Evolutionary conservation across 371 early-diverging fungal genomes (phyloP).

Genomic region (Mucor indicus): DNA sequence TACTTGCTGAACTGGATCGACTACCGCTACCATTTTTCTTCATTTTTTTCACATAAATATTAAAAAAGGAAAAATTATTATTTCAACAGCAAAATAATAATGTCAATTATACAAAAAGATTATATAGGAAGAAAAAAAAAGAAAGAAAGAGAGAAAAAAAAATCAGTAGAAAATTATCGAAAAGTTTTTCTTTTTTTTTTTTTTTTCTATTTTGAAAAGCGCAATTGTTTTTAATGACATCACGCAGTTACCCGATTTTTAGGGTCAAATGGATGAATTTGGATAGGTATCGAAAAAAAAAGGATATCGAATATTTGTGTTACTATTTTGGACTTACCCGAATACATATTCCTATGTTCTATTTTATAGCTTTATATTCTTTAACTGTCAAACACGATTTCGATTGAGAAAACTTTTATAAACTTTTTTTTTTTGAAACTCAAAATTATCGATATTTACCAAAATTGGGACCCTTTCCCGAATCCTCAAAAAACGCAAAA

Average conservation of each 20-base stretch:
- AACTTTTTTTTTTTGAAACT: too few relatives aligned
- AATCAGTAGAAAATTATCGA: neutral
- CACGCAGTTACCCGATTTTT: slow-evolving; percentile 2
- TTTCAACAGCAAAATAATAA: neutral
- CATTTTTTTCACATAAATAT: neutral
- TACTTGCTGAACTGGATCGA: slow-evolving; percentile 18
- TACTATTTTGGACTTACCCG: neutral
- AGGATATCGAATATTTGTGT: too few relatives aligned
- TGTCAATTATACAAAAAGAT: neutral
- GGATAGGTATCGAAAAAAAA: neutral
- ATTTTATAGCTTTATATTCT: too few relatives aligned
- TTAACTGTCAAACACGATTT: too few relatives aligned
- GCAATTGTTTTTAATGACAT: slow-evolving; percentile 8
- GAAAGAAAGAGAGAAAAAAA: neutral
- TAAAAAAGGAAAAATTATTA: slow-evolving; percentile 3
- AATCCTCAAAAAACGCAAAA: too few relatives aligned
- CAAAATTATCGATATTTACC: too few relatives aligned
- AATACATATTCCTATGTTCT: too few relatives aligned
- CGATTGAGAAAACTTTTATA: too few relatives aligned
- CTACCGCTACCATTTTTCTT: slow-evolving; percentile 10
- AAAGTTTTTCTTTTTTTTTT: neutral
- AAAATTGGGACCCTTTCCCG: too few relatives aligned
- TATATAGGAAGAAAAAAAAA: neutral
- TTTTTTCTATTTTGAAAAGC: neutral
- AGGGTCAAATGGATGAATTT: slow-evolving; percentile 1